Conservation (phyloP, 306 rosid species). For the Dicorynia guianensis region DNA sequence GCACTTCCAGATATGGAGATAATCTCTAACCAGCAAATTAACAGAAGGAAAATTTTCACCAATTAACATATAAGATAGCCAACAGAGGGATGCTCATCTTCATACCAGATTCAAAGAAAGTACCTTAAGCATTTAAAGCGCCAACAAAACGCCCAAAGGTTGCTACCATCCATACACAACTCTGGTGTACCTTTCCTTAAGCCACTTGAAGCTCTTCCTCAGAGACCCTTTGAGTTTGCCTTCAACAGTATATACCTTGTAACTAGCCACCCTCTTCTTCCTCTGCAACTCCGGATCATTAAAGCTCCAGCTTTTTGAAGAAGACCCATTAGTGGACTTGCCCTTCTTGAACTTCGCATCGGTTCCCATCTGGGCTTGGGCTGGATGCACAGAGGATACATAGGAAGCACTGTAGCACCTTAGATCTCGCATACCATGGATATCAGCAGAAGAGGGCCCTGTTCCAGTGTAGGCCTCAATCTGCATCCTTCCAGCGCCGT, state of each 20-base stretch:
- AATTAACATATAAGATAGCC: conserved; percentile 30
- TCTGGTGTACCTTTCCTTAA: conserved; percentile 77
- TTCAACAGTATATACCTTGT: conserved; percentile 86
- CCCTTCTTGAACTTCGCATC: conserved; percentile 79
- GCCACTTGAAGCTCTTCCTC: conserved; percentile 86
- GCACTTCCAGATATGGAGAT: conserved; percentile 26
- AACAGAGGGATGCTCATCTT: conserved; percentile 14
- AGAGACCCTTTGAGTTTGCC: conserved; percentile 88
- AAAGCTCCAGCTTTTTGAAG: conserved; percentile 77
- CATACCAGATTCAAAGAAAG: conserved; percentile 5
- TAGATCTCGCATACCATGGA: conserved; percentile 73
- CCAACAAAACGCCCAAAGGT: background rate
- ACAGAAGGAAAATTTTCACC: conserved; percentile 33
- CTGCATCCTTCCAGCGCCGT: conserved; percentile 71
- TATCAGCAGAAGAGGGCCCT: conserved; percentile 35
- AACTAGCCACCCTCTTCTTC: conserved; percentile 92
- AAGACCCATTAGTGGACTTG: conserved; percentile 66
- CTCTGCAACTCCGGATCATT: conserved; percentile 91
- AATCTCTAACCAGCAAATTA: conserved; percentile 30
- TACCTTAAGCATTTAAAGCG: conserved; percentile 9
- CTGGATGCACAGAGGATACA: conserved; percentile 69
- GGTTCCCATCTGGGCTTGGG: conserved; percentile 53
- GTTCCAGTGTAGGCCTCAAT: conserved; percentile 55
- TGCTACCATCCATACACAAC: conserved; percentile 78
- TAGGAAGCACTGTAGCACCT: conserved; percentile 87